Conservation (phyloP, 345 rosid species). For the Passiflora organensis region DNA sequence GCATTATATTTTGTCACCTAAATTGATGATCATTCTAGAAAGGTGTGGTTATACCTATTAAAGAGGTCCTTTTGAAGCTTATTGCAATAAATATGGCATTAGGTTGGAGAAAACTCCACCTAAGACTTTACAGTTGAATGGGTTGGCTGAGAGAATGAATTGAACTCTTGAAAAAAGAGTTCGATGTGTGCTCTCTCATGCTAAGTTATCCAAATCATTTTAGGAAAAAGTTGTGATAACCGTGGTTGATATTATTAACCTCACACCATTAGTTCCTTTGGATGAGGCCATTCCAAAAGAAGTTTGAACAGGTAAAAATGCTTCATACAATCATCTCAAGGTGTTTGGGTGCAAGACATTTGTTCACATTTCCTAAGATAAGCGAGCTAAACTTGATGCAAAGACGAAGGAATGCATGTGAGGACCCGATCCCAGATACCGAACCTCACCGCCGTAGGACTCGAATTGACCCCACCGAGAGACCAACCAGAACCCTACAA, state of each 20-base stretch:
- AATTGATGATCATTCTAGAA: slow-evolving; percentile 3
- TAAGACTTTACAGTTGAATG: not conserved
- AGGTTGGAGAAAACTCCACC: not conserved
- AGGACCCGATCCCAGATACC: too few species aligned
- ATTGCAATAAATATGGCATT: not conserved
- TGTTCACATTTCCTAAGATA: not conserved
- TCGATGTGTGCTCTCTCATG: not conserved
- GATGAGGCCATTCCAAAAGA: not conserved
- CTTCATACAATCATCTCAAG: not conserved
- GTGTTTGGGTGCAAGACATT: not conserved
- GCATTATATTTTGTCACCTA: not conserved
- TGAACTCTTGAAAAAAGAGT: not conserved
- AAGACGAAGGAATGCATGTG: not conserved
- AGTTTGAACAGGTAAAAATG: not conserved
- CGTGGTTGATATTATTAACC: not conserved
- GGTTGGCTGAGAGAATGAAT: not conserved
- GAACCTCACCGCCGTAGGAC: too few species aligned
- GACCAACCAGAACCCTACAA: too few species aligned
- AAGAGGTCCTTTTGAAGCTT: not conserved
- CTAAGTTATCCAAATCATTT: not conserved
- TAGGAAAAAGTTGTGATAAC: not conserved
- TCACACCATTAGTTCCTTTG: not conserved
- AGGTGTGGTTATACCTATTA: not conserved
- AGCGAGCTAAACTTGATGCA: not conserved
- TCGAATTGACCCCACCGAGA: too few species aligned